Evolutionary conservation across 768 basidiomycete species (phyloP), one percentile per base, ranked within the genome.

Genomic region (Cystofilobasidium macerans): DNA sequence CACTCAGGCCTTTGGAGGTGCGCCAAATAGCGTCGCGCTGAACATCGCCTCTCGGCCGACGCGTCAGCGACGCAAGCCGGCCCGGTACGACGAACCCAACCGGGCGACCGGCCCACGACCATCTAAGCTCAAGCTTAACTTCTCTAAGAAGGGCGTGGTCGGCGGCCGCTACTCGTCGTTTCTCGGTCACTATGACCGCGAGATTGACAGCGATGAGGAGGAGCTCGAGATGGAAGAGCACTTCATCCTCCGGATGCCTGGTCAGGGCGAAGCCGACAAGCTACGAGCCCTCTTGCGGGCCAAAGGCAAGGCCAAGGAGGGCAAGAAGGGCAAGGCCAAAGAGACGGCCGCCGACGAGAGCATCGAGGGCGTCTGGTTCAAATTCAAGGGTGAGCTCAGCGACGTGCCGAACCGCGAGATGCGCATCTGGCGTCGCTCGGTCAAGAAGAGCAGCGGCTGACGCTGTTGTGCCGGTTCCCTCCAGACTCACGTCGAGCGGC

Each of bases 201-300:
- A 97, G 74, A 78, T 97, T 61, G 94, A 98, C 75, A 92, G 89
- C 58, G 90, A 97, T 72, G 89, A 92, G 54, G 80, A 80, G 65
- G 93, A 95, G 65, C 76, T 98, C 65, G 85, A 86, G 20, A 95
- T 98, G 71, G 95, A 99, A 76, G 95, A 99, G 77, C 93, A 97
- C 72, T 98, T 98, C 73, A 85, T 99, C 62, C 78, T 99, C 36
- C 77, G 93, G 33, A 84, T 98, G 80, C 89, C 89, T 0, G 83
- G 86, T 12, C 89, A 89, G 1, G 86, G 87, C 69, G 88, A 61
- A n/a, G 43, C 53, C 13, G 57, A 70, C 40, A 72, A 72, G 32
- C 70, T 72, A 13, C 70, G 70, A 57, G 73, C 73, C 9, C 72
- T 67, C 47, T 32, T 67, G 94, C 67, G 82, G 83, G 75, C 89